Percentiles rank a stretch among this genome's conserved stretches.
phyloP scores from a whole-genome alignment of 148 eudicot species.

The Diospyros kaki region DNA sequence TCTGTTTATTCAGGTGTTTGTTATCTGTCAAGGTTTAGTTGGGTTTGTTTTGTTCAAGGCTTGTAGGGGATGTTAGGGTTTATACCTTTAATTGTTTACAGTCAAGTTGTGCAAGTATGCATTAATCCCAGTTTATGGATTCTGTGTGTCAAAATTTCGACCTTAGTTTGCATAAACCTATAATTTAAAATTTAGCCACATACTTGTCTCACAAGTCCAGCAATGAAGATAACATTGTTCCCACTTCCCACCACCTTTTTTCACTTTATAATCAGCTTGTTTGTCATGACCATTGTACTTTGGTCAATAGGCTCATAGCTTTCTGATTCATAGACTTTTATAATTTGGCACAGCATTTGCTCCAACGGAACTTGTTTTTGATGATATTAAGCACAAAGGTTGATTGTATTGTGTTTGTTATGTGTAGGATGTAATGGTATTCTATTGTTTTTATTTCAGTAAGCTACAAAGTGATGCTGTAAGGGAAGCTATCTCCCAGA shows the following conservation, averaged over 20 bases:
- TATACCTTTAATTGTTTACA: not conserved
- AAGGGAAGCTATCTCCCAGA: constrained; percentile 39
- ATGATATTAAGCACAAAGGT: not conserved
- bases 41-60: not conserved
- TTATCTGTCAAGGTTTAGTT: not conserved
- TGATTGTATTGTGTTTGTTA: not conserved
- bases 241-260: not conserved
- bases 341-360: not conserved
- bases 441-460: constrained; percentile 15
- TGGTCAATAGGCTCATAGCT: not conserved
- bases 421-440: not conserved
- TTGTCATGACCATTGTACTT: not conserved
- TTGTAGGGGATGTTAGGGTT: not conserved
- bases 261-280: not conserved
- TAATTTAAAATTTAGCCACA: too few species aligned
- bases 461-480: constrained; percentile 45
- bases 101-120: too few species aligned
- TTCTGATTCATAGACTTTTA: not conserved
- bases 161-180: too few species aligned
- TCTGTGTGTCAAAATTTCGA: too few species aligned
- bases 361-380: not conserved
- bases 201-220: too few species aligned
- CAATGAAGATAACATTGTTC: too few species aligned
- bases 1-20: not conserved
- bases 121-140: too few species aligned